Conservation (phyloP, 164 flowering plant species). For the Liquidambar formosana region DNA sequence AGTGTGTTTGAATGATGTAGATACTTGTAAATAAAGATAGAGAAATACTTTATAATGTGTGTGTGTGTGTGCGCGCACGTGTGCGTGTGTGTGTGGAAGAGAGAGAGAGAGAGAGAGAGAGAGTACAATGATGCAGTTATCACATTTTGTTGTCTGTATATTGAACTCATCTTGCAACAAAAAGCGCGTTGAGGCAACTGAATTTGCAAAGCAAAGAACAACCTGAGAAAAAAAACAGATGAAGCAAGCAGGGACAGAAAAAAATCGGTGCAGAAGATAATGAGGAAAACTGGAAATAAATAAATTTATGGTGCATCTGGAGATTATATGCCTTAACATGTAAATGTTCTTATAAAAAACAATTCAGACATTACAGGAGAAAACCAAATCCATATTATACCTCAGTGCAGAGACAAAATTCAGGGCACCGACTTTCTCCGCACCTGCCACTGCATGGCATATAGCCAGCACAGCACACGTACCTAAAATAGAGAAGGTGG, state of each 20-base stretch:
- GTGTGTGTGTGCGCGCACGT: neutral
- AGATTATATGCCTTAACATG: too few relatives aligned
- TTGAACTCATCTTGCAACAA: constrained; percentile 82
- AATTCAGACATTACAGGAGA: too few relatives aligned
- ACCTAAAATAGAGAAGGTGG: constrained; percentile 27
- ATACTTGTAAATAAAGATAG: neutral
- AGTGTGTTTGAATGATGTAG: neutral
- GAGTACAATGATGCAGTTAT: constrained; percentile 76
- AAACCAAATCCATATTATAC: constrained; percentile 20
- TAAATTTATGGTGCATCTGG: too few relatives aligned
- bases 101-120: constrained; percentile 31
- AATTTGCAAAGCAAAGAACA: constrained; percentile 58
- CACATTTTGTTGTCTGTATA: constrained; percentile 74
- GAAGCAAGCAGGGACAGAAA: neutral
- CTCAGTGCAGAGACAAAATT: constrained; percentile 62
- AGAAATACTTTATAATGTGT: neutral
- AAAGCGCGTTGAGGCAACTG: constrained; percentile 78
- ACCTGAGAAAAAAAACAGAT: constrained; percentile 55
- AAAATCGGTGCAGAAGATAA: neutral
- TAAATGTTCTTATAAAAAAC: too few relatives aligned
- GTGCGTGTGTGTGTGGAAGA: neutral
- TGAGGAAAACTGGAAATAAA: neutral
- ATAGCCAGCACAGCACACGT: constrained; percentile 61
- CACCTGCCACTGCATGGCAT: constrained; percentile 72
- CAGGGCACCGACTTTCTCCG: constrained; percentile 65